phyloP scores from a whole-genome alignment of 148 eudicot genomes.

The Rhododendron ovatum region DNA sequence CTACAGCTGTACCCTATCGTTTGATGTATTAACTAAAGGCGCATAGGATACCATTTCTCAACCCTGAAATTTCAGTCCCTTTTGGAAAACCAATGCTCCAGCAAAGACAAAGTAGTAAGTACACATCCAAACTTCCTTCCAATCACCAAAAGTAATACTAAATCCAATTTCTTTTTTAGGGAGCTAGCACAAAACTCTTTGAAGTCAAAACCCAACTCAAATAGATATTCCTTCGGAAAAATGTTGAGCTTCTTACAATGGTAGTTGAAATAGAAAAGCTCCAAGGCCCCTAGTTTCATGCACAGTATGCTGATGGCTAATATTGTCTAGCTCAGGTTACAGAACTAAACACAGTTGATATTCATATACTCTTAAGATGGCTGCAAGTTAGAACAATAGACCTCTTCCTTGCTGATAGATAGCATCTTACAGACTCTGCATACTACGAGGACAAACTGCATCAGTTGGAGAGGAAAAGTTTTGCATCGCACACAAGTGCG shows the following conservation, averaged over 20 bases:
- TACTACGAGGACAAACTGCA: not conserved
- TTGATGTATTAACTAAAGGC: not conserved
- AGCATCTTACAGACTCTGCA: not conserved
- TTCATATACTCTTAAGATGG: not conserved
- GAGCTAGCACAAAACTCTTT: not conserved
- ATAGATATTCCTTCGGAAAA: not conserved
- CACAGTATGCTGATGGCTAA: not conserved
- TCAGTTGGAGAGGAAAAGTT: not conserved
- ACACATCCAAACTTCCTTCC: not conserved
- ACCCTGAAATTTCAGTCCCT: not conserved
- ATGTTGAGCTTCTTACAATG: not conserved
- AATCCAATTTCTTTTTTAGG: not conserved
- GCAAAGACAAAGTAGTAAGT: not conserved
- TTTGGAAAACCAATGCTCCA: not conserved
- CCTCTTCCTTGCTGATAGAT: not conserved
- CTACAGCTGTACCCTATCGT: not conserved
- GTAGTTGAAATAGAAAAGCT: not conserved
- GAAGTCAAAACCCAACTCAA: not conserved
- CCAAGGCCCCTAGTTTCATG: not conserved
- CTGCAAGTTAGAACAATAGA: not conserved
- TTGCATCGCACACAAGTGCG: not conserved
- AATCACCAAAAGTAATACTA: not conserved
- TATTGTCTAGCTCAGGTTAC: not conserved
- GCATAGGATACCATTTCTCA: not conserved
- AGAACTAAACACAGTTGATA: not conserved